Percentiles rank a stretch among this genome's conserved stretches.
These are phyloP conservation scores for Pulicaria dysenterica DNA, from an alignment of 129 eudicot species.

Conservation along the genomic window DNA sequence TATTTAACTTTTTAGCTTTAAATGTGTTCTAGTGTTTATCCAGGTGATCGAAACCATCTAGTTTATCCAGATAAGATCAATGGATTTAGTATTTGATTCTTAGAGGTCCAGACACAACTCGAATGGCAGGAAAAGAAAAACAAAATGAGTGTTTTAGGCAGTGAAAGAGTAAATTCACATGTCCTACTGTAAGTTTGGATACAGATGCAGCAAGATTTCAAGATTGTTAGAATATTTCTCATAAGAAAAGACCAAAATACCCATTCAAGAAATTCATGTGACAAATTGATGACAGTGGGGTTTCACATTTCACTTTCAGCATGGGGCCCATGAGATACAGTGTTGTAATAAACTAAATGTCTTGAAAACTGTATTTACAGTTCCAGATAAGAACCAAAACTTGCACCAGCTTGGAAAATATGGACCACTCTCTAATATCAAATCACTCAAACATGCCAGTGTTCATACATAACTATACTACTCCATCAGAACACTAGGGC, in stretches of 20 bases:
- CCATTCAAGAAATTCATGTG: constrained; percentile 28
- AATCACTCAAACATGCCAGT: not conserved
- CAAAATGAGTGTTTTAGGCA: too few species aligned
- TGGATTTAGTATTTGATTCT: not conserved
- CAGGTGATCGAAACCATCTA: not conserved
- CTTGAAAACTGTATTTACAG: constrained; percentile 26
- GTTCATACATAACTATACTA: not conserved
- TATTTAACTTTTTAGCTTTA: not conserved
- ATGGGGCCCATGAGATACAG: constrained; percentile 33
- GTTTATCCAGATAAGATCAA: not conserved
- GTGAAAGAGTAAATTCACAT: too few species aligned
- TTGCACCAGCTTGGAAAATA: constrained; percentile 21
- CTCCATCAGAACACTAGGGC: not conserved
- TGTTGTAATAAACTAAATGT: constrained; percentile 34
- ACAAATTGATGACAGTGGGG: constrained; percentile 15
- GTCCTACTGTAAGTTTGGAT: constrained; percentile 3
- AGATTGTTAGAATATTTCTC: not conserved
- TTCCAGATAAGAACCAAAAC: constrained; percentile 13
- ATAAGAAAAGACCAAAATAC: constrained; percentile 5
- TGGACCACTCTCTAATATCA: not conserved
- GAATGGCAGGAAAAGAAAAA: too few species aligned
- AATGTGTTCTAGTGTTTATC: not conserved
- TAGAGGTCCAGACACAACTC: not conserved
- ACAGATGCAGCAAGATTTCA: not conserved
- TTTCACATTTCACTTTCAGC: constrained; percentile 39